A percentile compares a stretch with the other conserved stretches of the same genome.
Evolutionary conservation across 805 yeast species (phyloP).

Genomic region (Pichia californica): DNA sequence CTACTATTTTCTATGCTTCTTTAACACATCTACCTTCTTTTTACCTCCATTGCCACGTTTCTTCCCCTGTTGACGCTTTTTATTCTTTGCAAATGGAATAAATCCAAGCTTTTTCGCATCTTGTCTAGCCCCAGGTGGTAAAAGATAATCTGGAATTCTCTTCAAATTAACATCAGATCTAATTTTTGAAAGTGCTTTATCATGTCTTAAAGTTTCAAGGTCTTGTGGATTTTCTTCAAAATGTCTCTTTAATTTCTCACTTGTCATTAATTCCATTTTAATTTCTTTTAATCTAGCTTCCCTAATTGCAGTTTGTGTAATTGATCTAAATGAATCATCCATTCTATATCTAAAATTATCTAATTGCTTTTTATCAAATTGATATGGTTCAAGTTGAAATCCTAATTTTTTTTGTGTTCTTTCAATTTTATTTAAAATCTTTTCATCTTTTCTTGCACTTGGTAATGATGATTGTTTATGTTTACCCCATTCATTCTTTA

Average conservation of each 20-base stretch:
- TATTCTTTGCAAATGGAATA: slow-evolving; percentile 52
- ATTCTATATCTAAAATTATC: slow-evolving; percentile 94
- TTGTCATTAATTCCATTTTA: slow-evolving; percentile 76
- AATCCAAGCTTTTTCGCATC: slow-evolving; percentile 55
- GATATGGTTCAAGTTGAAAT: slow-evolving; percentile 74
- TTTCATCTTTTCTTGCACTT: slow-evolving; percentile 79
- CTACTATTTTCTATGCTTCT: slow-evolving; percentile 31
- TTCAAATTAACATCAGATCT: slow-evolving; percentile 81
- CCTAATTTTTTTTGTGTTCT: slow-evolving; percentile 72
- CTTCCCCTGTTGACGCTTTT: slow-evolving; percentile 28
- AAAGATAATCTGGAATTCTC: slow-evolving; percentile 84
- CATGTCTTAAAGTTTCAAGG: slow-evolving; percentile 82
- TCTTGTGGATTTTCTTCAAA: slow-evolving; percentile 98
- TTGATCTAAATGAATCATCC: slow-evolving; percentile 95
- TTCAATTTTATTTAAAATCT: slow-evolving; percentile 67
- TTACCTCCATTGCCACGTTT: slow-evolving; percentile 22
- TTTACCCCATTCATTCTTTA: slow-evolving; percentile 76
- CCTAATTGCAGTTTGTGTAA: slow-evolving; percentile 80
- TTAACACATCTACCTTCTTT: slow-evolving; percentile 48
- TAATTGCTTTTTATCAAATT: slow-evolving; percentile 85
- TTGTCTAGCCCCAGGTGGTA: slow-evolving; percentile 71
- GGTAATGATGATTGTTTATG: slow-evolving; percentile 73
- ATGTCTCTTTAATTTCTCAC: slow-evolving; percentile 87
- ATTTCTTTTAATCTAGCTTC: slow-evolving; percentile 91
- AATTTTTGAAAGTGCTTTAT: slow-evolving; percentile 77